These are phyloP conservation scores for Boletus fagicola DNA, from an alignment of 768 basidiomycete genomes.

Conservation along the genomic window DNA sequence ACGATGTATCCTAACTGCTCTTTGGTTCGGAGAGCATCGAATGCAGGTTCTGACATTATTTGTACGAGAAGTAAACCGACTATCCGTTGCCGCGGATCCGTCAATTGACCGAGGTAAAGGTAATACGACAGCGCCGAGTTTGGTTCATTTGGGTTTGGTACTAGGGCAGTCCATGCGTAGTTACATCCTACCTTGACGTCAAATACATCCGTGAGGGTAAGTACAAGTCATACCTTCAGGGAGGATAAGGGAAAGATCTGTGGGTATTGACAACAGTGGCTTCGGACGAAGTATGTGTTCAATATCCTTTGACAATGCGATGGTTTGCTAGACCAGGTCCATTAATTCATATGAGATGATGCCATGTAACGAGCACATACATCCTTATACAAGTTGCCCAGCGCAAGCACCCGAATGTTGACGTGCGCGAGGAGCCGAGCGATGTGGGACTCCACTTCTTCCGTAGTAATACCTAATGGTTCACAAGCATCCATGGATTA, in stretches of 20 bases:
- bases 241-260: slow-evolving; percentile 56
- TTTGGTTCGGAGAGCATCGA: slow-evolving; percentile 86
- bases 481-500: not conserved
- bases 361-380: slow-evolving; percentile 41
- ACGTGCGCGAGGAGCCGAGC: slow-evolving; percentile 58
- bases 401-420: slow-evolving; percentile 68
- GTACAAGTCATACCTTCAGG: slow-evolving; percentile 53
- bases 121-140: slow-evolving; percentile 90
- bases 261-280: slow-evolving; percentile 40
- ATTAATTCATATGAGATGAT: not conserved
- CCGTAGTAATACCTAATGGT: slow-evolving; percentile 59
- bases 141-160: slow-evolving; percentile 81
- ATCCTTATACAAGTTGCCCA: slow-evolving; percentile 84
- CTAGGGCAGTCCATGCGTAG: slow-evolving; percentile 57
- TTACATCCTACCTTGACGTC: slow-evolving; percentile 56
- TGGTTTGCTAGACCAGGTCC: slow-evolving; percentile 60
- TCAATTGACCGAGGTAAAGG: slow-evolving; percentile 69
- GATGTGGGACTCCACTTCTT: slow-evolving; percentile 67
- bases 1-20: slow-evolving; percentile 97
- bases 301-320: slow-evolving; percentile 64
- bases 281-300: slow-evolving; percentile 63
- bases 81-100: slow-evolving; percentile 64
- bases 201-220: slow-evolving; percentile 1
- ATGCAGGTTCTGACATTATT: slow-evolving; percentile 88
- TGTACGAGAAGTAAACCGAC: slow-evolving; percentile 71